Evolutionary conservation across 306 rosid genomes (phyloP), one percentile per base, ranked within the genome.

Genomic region (Dicorynia guianensis): DNA sequence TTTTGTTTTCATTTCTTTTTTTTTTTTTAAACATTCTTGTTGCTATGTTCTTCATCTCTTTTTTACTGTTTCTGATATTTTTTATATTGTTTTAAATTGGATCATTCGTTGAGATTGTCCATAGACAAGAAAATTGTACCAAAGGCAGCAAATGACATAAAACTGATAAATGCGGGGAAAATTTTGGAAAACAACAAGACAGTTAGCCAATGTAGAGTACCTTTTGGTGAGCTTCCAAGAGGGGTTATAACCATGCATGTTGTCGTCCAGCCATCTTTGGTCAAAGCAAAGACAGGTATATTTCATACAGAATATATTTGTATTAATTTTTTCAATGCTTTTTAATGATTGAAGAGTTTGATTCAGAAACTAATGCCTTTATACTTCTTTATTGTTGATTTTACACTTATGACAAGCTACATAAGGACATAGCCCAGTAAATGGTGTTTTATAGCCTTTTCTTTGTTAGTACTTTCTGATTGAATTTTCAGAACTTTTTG

Each of bases 201-300:
- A 61, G 96, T 93, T 47, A 94, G 90, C 54, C 98, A 89, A 76
- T 93, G 97, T 85, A 90, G 88, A 85, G 90, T 39, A 63, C 93
- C 97, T 44, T 89, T 88, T 62, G 91, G 91, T 39, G 98, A 93
- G 72, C 92, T 93, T 55, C 93, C 93, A 25, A 81, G 63, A 19
- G 96, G 88, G 65, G 88, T 89, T 68, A 91, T 93, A 57, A 91
- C 92, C 82, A 93, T 93, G 98, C 97, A 91, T 82, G 98, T 88
- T 54, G 97, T 93, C 30, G 97, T 93, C 50, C 97, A 87, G 84
- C 98, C 96, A 64, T 77, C 96, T 81, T 58, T 88, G 72, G 88
- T 90, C 12, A 93, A 93, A 85, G 83, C 92, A 36, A 93, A 91
- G 84, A 62, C 97, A 88, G 96, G 98, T 93, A 87, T 69, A 61